Evolutionary conservation across 495 filamentous ascomycete species (phyloP), one percentile per base, ranked within the genome.

Genomic region (Penicillium atrosanguineum): DNA sequence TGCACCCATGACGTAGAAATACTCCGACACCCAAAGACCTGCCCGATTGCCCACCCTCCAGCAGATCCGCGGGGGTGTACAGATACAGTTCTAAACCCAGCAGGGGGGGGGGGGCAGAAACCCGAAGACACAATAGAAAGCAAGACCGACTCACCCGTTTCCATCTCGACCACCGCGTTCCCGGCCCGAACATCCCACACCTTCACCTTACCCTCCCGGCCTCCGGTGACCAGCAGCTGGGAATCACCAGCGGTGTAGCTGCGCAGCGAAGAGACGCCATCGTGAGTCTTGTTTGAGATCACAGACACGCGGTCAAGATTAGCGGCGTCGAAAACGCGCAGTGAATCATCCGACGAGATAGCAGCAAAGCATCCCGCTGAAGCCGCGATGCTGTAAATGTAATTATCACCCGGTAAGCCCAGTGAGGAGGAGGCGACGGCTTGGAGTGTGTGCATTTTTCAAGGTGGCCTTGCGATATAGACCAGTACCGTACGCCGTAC

Each of bases 301-400:
- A 74, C 62, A 18, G 69, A 67, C 7, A 65, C 62, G 43, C 68
- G 64, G 23, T 67, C 52, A 34, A 82, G 67, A 44, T 63, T 59
- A 18, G 69, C 48, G 20, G 68, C 68, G 57, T 80, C 75, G 51
- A 82, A 69, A 1, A 80, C 48, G 21, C 78, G 76, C 42, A 83
- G 61, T 11, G 79, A 81, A 64, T 83, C 78, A 64, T 81, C 78
- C n/a, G 79, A 83, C 3, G 78, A 76, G 53, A 83, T 80, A 14
- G 75, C 74, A 4, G 78, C 79, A 46, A 83, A 71, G 6, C 56
- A 52, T 7, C 58, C 62, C 8, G 62, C 64, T 0, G 69, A 66
- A 0, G 70, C 45, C 6, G 72, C 59, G 44, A 81, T 68, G 6
- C 71, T 69, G 58, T 83, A 83, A 53, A 83, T 80, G 64, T 82